Evolutionary conservation across 2,329 filamentous ascomycete species (phyloP), one percentile per base, ranked within the genome.

Genomic region (Claviceps digitariae): DNA sequence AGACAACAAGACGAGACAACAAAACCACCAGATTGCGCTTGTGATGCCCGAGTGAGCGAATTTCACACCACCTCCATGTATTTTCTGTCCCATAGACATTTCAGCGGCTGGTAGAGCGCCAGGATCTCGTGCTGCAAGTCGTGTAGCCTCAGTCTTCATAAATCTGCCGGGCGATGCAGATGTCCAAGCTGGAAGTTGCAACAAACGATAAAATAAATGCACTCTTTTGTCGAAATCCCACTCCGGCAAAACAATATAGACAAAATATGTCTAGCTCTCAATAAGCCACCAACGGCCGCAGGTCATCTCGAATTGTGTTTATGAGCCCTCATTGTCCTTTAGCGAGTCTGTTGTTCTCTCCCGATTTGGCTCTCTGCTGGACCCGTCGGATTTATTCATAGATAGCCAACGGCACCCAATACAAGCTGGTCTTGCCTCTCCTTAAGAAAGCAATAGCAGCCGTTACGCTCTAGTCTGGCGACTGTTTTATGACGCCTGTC

Each of bases 1-100:
- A 56, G 57, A 49, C 52, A 58, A 58, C 52, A 58, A 56, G 41
- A 53, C 49, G 55, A 55, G 48, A 54, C 47, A 52, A 53, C 51
- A 53, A 53, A 53, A 48, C 12, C 10, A 43, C 50, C 21, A 44
- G 41, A 4, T 21, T 25, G 41, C 10, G 34, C 34, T 38, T 38
- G 34, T 7, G 34, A 38, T 38, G 34, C 13, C 34, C 13, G 7
- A 17, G 2, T 38, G 34, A 38, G 34, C 34, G 34, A 38, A 38
- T 38, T 17, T 4, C 34, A 38, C 34, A 17, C 34, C 34, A 34
- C 15, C 13, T 38, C n/a, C n/a, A 38, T 38, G 4, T 34, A 38
- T 17, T 17, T 17, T 8, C 34, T 17, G 34, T 38, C 13, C 34
- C 34, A 38, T 38, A 17, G 27, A 4, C 27, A n/a, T n/a, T n/a